Evolutionary conservation across 768 basidiomycete genomes (phyloP), one percentile per base, ranked within the genome.

Genomic region (Hysterangium stoloniferum): DNA sequence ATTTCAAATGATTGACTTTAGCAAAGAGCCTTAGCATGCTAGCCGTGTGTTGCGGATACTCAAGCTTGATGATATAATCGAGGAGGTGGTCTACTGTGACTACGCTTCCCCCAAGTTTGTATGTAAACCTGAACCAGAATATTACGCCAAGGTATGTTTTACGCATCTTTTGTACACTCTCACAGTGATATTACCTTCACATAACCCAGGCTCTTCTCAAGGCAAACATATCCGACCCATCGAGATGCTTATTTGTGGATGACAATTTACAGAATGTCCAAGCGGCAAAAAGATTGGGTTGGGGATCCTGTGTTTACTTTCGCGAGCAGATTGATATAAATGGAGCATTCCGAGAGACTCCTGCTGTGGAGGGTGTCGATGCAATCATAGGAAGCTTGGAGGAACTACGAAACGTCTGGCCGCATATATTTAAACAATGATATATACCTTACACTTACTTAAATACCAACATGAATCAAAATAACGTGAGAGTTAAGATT

Each of bases 41-140:
- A 69, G 77, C 58, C 77, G 90, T 19, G 90, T 93, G 2, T 73
- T 93, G 50, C 70, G 71, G 13, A 88, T 93, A 38, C 71, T 93
- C 33, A 71, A 77, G 43, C 63, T 93, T 8, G 76, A 78, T 19
- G 86, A 90, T 60, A 77, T 80, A 38, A 68, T 93, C 48, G 78
- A 80, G 52, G 86, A 48, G 3, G 62, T 93, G 13, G 78, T 88
- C 8, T 93, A 70, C 60, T 93, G 90, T 59, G 81, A 93, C 64
- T 93, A 92, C 57, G 63, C 69, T 20, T 57, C 76, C 33, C 70
- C 76, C 15, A 61, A 83, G 54, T 87, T 93, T 62, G 70, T 72
- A 4, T 90, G 88, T 69, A 93, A 93, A 59, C 90, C 90, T 4
- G 86, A 92, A 56, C 65, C 77, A 1, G 75, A 78, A 47, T 93